Evolutionary conservation across 2,329 filamentous ascomycete genomes (phyloP), one percentile per base, ranked within the genome.

Genomic region (Phaeosphaeria sp.): DNA sequence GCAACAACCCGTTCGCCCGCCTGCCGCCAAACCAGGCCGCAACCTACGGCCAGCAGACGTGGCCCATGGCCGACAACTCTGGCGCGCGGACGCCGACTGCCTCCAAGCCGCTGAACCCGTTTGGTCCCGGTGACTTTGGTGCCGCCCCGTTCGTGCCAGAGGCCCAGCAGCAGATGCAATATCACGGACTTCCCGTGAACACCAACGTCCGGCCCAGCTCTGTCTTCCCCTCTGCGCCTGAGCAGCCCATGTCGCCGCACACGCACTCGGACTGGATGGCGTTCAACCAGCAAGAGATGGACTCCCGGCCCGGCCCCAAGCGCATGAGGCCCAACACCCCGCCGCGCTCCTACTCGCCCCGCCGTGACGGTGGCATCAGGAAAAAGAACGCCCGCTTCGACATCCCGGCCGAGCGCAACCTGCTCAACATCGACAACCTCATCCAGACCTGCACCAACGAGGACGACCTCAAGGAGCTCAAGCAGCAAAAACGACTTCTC

Each of bases 351-450:
- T 90, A 91, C 80, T 92, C 93, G 60, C 89, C 93, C 55, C 80
- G 87, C 52, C 86, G 91, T 67, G 88, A 92, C 55, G 93, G 96
- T 68, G 92, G 95, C 60, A 96, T 98, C 78, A 88, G 95, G 72
- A 99, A 99, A 88, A 98, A 98, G 90, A 99, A 98, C 74, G 93
- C 93, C 65, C 91, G 94, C 67, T 97, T 98, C 79, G 94, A 98
- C 74, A 99, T 99, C 67, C 95, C 95, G 9, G 89, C 91, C 45
- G 95, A 97, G 80, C 88, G 93, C 61, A 98, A 93, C 73, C 86
- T 99, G 68, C 89, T 87, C 83, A 98, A 96, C 80, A 98, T 99
- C 79, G 95, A 99, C 78, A 86, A 92, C 60, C 85, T 98, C 73
- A 98, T 99, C 78, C 85, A 89, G 52, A 89, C 92, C 79, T 94